Percentiles rank a stretch among this genome's conserved stretches.
These are phyloP conservation scores for Hemisphaericaspora nanyangensis DNA, from an alignment of 805 yeast species.

Conservation along the genomic window DNA sequence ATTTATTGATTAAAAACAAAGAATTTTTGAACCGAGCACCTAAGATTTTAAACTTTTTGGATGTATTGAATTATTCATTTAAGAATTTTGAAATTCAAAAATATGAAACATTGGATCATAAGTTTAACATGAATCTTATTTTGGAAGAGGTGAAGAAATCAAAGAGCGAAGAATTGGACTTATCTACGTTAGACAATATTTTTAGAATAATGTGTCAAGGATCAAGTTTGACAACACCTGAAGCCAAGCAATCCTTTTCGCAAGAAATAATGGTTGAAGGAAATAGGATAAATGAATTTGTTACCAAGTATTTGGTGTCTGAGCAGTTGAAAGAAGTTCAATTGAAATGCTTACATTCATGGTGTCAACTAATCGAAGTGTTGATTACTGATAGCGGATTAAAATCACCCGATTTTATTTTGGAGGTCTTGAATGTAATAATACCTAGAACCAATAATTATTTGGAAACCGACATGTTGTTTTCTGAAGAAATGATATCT, in stretches of 20 bases:
- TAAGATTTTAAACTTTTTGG: constrained; percentile 64
- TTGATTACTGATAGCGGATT: constrained; percentile 49
- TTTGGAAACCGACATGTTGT: constrained; percentile 58
- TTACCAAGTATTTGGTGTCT: constrained; percentile 45
- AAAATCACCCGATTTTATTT: constrained; percentile 53
- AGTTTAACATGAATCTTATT: constrained; percentile 31
- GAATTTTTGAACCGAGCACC: constrained; percentile 59
- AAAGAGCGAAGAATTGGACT: constrained; percentile 31
- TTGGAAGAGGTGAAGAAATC: constrained; percentile 25
- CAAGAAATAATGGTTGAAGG: constrained; percentile 24
- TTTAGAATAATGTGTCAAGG: constrained; percentile 18
- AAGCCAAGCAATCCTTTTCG: constrained; percentile 19
- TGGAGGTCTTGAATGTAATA: constrained; percentile 71
- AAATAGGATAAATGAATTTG: constrained; percentile 27
- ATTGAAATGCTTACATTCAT: constrained; percentile 64
- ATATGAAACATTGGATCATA: constrained; percentile 21
- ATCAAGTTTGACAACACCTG: constrained; percentile 16
- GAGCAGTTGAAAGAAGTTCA: constrained; percentile 50
- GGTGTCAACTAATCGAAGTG: constrained; percentile 79
- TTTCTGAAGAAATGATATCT: constrained; percentile 75
- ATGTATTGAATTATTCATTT: constrained; percentile 58
- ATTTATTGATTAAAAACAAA: constrained; percentile 47
- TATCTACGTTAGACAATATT: constrained; percentile 28
- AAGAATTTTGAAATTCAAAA: constrained; percentile 40
- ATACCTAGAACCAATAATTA: constrained; percentile 76